Evolutionary conservation across 208 protist genomes (phyloP).

Genomic region (Wallacemonas sp.): DNA sequence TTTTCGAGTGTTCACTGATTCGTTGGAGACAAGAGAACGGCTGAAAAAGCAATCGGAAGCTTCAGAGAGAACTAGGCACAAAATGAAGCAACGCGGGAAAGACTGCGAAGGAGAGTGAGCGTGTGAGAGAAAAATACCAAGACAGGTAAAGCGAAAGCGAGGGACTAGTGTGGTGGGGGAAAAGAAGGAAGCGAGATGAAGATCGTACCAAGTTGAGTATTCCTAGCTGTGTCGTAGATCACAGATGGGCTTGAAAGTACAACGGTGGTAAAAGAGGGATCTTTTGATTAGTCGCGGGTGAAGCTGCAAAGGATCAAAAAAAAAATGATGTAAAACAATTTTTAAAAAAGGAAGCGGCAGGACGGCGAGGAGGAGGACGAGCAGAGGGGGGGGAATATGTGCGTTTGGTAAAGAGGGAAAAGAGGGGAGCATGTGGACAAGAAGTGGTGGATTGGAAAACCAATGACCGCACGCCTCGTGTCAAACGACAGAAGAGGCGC

Average conservation of each 20-base stretch:
- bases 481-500: too few species aligned
- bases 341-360: not conserved
- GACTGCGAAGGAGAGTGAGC: too few species aligned
- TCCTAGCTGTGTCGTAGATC: conserved; percentile 14
- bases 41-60: too few species aligned
- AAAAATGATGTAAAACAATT: too few species aligned
- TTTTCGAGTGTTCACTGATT: too few species aligned
- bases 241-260: not conserved
- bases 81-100: too few species aligned
- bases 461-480: too few species aligned
- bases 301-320: not conserved
- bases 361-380: not conserved
- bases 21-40: too few species aligned
- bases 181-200: conserved; percentile 1
- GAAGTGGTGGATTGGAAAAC: too few species aligned
- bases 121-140: too few species aligned
- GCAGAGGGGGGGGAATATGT: not conserved
- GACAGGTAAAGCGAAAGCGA: not conserved
- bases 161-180: not conserved
- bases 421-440: not conserved
- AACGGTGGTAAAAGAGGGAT: not conserved
- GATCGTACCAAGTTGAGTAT: not conserved
- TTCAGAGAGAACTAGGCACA: too few species aligned
- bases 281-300: not conserved
- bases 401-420: not conserved